These are phyloP conservation scores for Boletus semigastroideus DNA, from an alignment of 1,284 basidiomycete genomes.

Conservation along the genomic window DNA sequence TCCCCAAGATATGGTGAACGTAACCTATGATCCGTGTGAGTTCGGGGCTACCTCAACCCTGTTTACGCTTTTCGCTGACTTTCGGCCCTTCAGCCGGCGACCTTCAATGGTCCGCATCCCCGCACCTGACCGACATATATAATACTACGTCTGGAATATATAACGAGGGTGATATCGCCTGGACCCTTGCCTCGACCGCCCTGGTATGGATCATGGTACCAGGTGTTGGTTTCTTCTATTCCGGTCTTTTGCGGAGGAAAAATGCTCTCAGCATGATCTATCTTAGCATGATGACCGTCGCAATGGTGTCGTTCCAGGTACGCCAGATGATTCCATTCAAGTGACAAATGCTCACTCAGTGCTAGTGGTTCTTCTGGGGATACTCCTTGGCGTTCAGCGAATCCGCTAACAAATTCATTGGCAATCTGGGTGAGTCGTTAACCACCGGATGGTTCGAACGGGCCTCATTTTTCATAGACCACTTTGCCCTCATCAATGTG, in stretches of 20 bases:
- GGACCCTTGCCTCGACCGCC: slow-evolving; percentile 69
- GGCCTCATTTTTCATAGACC: slow-evolving; percentile 40
- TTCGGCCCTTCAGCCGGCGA: slow-evolving; percentile 37
- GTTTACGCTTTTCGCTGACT: neutral
- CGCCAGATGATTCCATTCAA: slow-evolving; percentile 7
- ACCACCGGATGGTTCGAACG: too few relatives aligned
- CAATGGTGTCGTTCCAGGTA: slow-evolving; percentile 75
- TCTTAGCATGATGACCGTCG: slow-evolving; percentile 75
- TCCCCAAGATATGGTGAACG: slow-evolving; percentile 36
- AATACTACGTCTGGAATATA: slow-evolving; percentile 47
- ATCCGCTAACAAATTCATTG: slow-evolving; percentile 58
- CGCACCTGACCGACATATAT: too few relatives aligned
- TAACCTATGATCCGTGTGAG: slow-evolving; percentile 38
- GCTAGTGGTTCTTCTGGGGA: slow-evolving; percentile 73
- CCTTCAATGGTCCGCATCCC: slow-evolving; percentile 16
- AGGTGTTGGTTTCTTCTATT: slow-evolving; percentile 89
- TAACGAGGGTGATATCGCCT: slow-evolving; percentile 80
- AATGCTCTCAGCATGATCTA: slow-evolving; percentile 94
- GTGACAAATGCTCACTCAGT: slow-evolving; percentile 1
- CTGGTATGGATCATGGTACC: slow-evolving; percentile 93
- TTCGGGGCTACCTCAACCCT: neutral
- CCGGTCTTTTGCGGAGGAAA: slow-evolving; percentile 81
- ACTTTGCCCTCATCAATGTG: slow-evolving; percentile 86
- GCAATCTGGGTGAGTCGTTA: slow-evolving; percentile 52
- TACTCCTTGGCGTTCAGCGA: slow-evolving; percentile 72